Evolutionary conservation across 805 yeast species (phyloP).

Genomic region (Pichia manshurica): DNA sequence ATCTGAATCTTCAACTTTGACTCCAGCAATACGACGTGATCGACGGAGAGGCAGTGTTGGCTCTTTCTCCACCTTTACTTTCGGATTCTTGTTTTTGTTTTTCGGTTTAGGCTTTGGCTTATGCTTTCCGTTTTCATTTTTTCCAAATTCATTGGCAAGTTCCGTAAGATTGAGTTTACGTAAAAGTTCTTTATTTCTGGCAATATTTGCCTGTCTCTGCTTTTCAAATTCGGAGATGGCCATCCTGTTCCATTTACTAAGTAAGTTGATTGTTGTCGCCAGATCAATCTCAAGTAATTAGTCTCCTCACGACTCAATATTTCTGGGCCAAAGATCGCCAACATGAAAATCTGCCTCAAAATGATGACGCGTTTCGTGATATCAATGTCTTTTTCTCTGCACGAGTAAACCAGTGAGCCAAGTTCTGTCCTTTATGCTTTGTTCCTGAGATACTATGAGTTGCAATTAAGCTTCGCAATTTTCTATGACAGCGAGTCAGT

Average conservation of each 20-base stretch:
- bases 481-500: too few species aligned
- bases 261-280: too few species aligned
- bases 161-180: conserved; percentile 63
- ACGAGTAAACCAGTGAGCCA: too few species aligned
- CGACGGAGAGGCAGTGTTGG: conserved; percentile 55
- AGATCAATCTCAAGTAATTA: too few species aligned
- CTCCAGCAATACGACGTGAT: conserved; percentile 76
- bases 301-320: too few species aligned
- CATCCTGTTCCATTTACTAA: conserved; percentile 17
- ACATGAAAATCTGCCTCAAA: too few species aligned
- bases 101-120: conserved; percentile 1
- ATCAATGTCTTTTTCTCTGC: too few species aligned
- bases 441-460: too few species aligned
- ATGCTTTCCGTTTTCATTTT: conserved; percentile 3
- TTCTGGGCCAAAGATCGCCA: too few species aligned
- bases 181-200: conserved; percentile 72
- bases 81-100: conserved; percentile 15
- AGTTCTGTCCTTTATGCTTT: too few species aligned
- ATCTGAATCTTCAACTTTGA: conserved; percentile 39
- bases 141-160: conserved; percentile 34
- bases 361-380: too few species aligned
- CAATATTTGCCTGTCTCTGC: conserved; percentile 71
- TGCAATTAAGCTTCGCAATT: too few species aligned
- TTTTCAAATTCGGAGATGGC: conserved; percentile 60
- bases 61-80: conserved; percentile 27